Base-by-base conservation (phyloP, 2,329 filamentous ascomycete species). In the Penicillium sp. region DNA sequence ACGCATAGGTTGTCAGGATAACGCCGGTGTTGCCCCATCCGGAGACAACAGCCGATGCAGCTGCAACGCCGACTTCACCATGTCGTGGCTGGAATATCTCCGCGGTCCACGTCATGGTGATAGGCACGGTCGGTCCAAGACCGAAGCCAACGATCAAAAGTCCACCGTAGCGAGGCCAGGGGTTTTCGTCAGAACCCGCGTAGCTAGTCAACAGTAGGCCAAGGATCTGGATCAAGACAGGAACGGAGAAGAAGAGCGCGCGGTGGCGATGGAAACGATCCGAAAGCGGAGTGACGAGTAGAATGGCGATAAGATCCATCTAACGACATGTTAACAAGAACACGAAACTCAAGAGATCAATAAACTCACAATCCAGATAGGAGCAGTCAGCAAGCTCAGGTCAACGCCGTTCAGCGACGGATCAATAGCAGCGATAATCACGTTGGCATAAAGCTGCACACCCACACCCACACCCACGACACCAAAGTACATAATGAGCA, bases 401-500 rank as follows among this genome's bases (percentile, higher is more conserved):
- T 89, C 80, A 28, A 95, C 82, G 24, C 84, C 84, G 2, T 83
- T 89, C 53, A 95, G 85, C 0, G 75, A 74, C 0, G 89, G 84
- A 66, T 92, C 85, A 65, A 94, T 94, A 9, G 85, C 83, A 15
- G 83, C 80, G 64, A 96, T 94, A 63, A 96, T 95, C 59, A 95
- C 84, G 2, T 87, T 93, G 29, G 88, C 89, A 67, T 96, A 96
- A 43, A 89, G 84, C 73, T 95, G 90, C 0, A 90, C 91, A 42
- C 90, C 91, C 57, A 95, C 95, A 8, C 91, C 91, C 3, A 95
- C 91, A 21, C 91, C 91, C 1, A 96, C 91, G 3, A 96, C 91
- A 18, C 91, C 91, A 74, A 96, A 95, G 74, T 96, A 96, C 91
- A 96, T 96, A 48, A 95, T 67, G 1, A 87, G 81, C 60, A 96